Evolutionary conservation across 2,329 filamentous ascomycete genomes (phyloP), one percentile per base, ranked within the genome.

Genomic region (Aspergillus melleus): DNA sequence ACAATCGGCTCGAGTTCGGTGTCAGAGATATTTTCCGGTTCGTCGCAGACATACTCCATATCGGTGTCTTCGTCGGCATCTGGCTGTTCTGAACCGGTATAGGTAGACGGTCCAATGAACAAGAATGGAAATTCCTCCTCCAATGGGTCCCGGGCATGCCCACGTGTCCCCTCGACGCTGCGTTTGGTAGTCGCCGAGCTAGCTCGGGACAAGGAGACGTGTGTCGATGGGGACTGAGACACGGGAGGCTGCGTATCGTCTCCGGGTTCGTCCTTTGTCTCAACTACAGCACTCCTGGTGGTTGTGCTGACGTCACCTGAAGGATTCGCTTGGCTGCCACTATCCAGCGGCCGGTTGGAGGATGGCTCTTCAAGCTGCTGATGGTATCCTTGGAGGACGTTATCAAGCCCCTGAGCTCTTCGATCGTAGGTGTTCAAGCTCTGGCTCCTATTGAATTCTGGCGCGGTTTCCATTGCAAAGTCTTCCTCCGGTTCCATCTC

Each of bases 41-140:
- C 57, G 32, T 52, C 30, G 49, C 22, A 53, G 24, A 52, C 50
- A 26, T 32, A 53, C 29, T 60, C 60, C 22, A 55, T 53, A 22
- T 63, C 58, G 11, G 59, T 30, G 20, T 60, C 57, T 3, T 49
- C 58, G 42, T 51, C 47, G 36, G 69, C 63, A 30, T 66, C 63
- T 9, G 56, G 24, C 10, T 60, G 56, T 3, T 57, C 57, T n/a
- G 65, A 64, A 6, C 77, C 77, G 1, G 72, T 73, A 64, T 76
- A 80, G 14, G 74, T 79, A 26, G 79, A 81, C 10, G 87, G 86
- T 16, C 92, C 92, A 64, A 97, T 92, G 58, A 89, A 88, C 9
- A 97, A 83, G 72, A 89, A 90, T 0, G 89, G 79, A 1, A 86
- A 85, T 54, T 88, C 86, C 62, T 88, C 86, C 61, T 88, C 84